Conservation (phyloP, 768 basidiomycete species). For the Postia placenta region DNA sequence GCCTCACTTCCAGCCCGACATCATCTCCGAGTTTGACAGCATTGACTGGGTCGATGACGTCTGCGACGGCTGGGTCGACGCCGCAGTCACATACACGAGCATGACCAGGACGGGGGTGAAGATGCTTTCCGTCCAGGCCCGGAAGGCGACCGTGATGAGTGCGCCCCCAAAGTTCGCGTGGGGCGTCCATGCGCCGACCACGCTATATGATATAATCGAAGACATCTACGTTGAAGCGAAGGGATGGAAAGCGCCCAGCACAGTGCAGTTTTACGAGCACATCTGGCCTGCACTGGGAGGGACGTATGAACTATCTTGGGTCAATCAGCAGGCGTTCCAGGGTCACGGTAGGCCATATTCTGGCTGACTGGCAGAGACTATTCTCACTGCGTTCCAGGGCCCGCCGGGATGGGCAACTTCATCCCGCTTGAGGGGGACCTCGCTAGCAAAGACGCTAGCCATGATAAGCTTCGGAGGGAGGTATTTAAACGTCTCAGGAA, state of each 20-base stretch:
- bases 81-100: constrained; percentile 13
- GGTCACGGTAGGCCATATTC: constrained; percentile 23
- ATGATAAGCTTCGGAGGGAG: constrained; percentile 7
- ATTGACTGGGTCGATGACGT: constrained; percentile 30
- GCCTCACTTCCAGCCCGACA: constrained; percentile 18
- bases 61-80: constrained; percentile 27
- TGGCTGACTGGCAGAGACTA: no score
- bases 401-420: constrained; percentile 14
- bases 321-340: constrained; percentile 22
- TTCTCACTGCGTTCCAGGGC: no score
- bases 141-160: constrained; percentile 19
- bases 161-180: constrained; percentile 27
- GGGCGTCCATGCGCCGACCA: constrained; percentile 23
- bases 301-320: constrained; percentile 24
- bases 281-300: constrained; percentile 26
- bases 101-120: no score
- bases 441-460: background rate
- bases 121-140: no score
- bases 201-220: constrained; percentile 27
- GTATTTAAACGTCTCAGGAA: constrained; percentile 8
- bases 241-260: constrained; percentile 10
- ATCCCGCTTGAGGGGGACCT: constrained; percentile 12
- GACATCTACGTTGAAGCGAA: constrained; percentile 21
- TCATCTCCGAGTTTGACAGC: constrained; percentile 25
- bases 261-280: constrained; percentile 22